Percentiles rank a stretch among this genome's conserved stretches.
Evolutionary conservation across 169 alveolate species (phyloP).

Genomic region (Plasmodium inui): DNA sequence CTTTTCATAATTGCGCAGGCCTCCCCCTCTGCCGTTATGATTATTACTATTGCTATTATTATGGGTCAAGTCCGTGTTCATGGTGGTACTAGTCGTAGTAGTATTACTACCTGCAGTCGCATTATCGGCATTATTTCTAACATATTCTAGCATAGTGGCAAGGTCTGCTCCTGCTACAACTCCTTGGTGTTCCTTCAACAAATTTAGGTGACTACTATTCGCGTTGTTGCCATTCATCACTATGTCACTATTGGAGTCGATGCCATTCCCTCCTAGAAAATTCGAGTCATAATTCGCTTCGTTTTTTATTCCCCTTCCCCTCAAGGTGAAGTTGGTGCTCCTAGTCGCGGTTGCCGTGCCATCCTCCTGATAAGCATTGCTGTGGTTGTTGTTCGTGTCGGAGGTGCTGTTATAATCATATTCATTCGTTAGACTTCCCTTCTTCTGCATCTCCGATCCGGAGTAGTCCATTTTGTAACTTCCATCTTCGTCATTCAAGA

Average conservation of each 20-base stretch:
- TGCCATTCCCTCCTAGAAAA: not conserved
- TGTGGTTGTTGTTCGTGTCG: not conserved
- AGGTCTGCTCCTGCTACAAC: not conserved
- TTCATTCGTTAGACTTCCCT: not conserved
- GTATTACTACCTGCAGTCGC: not conserved
- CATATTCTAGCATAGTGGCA: not conserved
- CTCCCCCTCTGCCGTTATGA: not conserved
- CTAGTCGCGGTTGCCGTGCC: not conserved
- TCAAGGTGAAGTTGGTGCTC: not conserved
- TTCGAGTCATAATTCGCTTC: not conserved
- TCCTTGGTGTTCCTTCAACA: not conserved
- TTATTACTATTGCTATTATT: not conserved
- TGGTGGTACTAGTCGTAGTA: not conserved
- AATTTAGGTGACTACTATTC: not conserved
- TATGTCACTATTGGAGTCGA: not conserved
- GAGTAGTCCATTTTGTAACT: conserved; percentile 2
- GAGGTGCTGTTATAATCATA: not conserved
- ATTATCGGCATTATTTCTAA: not conserved
- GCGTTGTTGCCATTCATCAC: not conserved
- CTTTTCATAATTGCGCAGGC: conserved; percentile 32
- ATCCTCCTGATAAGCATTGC: not conserved
- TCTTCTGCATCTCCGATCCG: not conserved
- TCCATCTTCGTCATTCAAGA: not conserved
- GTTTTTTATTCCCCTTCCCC: not conserved
- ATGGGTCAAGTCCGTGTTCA: not conserved